Conservation (phyloP, 2,329 filamentous ascomycete species). For the Epichloe glyceriae region DNA sequence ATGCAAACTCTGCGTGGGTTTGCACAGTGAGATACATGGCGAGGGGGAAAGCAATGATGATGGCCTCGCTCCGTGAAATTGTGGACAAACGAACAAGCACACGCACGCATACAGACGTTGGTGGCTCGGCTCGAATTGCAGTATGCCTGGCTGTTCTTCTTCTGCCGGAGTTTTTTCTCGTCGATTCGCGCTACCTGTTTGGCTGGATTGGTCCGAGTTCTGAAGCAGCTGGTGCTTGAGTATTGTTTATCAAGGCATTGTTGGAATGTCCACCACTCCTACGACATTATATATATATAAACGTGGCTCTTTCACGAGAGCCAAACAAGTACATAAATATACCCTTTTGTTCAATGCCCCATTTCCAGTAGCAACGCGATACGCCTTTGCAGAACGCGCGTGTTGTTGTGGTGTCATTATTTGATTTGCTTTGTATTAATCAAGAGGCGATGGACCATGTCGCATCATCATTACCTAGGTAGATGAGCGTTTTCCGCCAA, state of each 20-base stretch:
- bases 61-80: background rate
- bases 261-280: background rate
- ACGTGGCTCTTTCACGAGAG: constrained; percentile 10
- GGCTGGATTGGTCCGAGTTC: constrained; percentile 5
- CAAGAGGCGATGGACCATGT: no score
- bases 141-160: background rate
- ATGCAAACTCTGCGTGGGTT: no score
- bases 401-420: no score
- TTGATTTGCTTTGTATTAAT: no score
- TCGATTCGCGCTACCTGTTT: constrained; percentile 4
- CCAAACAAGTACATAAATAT: constrained; percentile 16
- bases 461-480: no score
- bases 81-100: background rate
- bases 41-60: background rate
- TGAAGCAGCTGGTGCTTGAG: background rate
- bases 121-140: background rate
- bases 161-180: constrained; percentile 5
- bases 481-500: no score
- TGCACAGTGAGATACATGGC: background rate
- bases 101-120: no score
- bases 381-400: no score
- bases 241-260: constrained; percentile 5
- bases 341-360: background rate
- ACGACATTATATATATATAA: background rate
- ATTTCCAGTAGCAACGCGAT: no score